A percentile compares a stretch with the other conserved stretches of the same genome.
phyloP scores from a whole-genome alignment of 2,329 filamentous ascomycete genomes.

The Didymella pomorum region DNA sequence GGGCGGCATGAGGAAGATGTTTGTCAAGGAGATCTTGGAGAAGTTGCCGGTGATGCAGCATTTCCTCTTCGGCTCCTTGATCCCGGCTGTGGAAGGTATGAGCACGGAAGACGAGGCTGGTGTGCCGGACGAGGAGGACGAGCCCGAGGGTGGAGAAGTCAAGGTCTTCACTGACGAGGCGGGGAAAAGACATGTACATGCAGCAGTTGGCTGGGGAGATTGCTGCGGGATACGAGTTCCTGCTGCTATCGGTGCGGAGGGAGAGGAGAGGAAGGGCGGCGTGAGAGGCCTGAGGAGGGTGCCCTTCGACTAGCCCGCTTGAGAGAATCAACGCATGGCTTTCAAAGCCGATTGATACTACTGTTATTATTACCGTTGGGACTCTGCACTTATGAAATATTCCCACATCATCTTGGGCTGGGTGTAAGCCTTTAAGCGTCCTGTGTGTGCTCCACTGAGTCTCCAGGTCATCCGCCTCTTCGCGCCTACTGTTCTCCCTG shows the following conservation, averaged over 20 bases:
- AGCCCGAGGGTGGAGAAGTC: constrained; percentile 58
- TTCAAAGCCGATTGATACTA: too few species aligned
- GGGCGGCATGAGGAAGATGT: constrained; percentile 96
- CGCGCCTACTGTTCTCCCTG: too few species aligned
- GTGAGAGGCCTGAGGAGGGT: constrained; percentile 71
- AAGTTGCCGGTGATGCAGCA: constrained; percentile 99
- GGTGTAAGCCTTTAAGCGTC: too few species aligned
- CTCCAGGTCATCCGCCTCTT: too few species aligned
- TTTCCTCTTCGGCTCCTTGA: constrained; percentile 87
- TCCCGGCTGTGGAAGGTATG: constrained; percentile 86
- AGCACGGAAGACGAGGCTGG: constrained; percentile 64
- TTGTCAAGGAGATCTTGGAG: constrained; percentile 86
- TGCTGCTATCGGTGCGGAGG: constrained; percentile 87
- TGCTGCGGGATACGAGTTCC: constrained; percentile 98
- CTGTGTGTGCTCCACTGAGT: too few species aligned
- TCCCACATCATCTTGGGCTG: too few species aligned
- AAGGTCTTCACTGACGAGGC: constrained; percentile 68
- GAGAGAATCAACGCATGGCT: too few species aligned
- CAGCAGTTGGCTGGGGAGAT: constrained; percentile 80
- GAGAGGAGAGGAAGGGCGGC: constrained; percentile 81
- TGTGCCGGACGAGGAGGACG: constrained; percentile 56
- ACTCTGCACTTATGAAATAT: too few species aligned
- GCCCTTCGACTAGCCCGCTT: constrained; percentile 72
- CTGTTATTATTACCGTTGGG: too few species aligned
- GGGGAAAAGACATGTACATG: constrained; percentile 74